Base-by-base conservation (phyloP, 2,329 filamentous ascomycete species). In the Salinomyces thailandicus region DNA sequence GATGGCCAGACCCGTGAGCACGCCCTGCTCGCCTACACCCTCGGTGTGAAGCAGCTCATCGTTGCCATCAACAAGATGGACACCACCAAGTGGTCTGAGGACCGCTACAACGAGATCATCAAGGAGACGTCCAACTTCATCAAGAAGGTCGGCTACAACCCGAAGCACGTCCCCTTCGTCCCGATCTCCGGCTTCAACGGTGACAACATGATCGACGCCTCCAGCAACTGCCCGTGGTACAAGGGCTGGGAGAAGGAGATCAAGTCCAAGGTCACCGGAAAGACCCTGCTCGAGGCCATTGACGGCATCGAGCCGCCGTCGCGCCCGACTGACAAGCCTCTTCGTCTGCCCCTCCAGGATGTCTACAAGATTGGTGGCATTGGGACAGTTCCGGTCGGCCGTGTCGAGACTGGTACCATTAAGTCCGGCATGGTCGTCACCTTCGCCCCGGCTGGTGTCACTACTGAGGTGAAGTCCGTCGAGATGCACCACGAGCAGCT, bases 51-150 rank as follows among this genome's bases (percentile, higher is more conserved):
- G 78, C 89, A 98, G 80, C 85, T 98, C 76, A 96, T 98, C 65
- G 89, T 96, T 61, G 91, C 91, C 73, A 93, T 96, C 81, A 98
- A 98, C 87, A 98, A 98, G 86, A 98, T 98, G 91, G 91, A 98
- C 82, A 96, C 87, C 68, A 79, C 85, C 78, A 86, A 94, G 75
- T 98, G 89, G 89, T 80, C 84, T 55, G 82, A 96, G 84, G 73
- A 79, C 52, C 89, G 91, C 75, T 96, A 74, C 85, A 73, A 87
- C 66, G 91, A 96, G 72, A 96, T 98, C 69, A 89, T 96, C 81
- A 96, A 96, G 86, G 91, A 98, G 81, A 95, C 87, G 60, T 93
- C 87, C 74, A 82, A 77, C 78, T 96, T 96, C 85, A 95, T 98
- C 85, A 98, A 96, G 89, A 96, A 98, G 86, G 89, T 96, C 72